Base-by-base conservation (phyloP, 345 rosid species). In the Erysimum cheiranthoides region DNA sequence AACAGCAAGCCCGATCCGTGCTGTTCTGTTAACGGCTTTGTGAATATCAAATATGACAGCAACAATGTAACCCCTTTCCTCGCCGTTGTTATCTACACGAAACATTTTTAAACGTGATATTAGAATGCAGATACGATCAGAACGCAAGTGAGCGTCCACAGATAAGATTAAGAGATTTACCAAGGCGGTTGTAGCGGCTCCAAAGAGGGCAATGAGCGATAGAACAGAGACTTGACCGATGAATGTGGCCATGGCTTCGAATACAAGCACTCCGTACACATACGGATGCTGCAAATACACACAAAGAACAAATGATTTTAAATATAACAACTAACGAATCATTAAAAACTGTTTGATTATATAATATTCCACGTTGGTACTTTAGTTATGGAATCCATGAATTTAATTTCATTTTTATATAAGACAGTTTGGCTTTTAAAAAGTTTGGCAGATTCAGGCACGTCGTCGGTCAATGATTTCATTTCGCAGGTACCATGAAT, bases 161-260 rank as follows among this genome's bases (percentile, higher is more conserved):
- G 5, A 31, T n/a, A 50, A 34, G 62, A 36, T 3, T 54, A 67
- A 67, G 60, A 36, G 30, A 16, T 31, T 30, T 87, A 95, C 99
- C 93, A 95, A 89, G 45, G 99, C 97, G 28, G 99, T 95, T 18
- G 93, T 88, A 25, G 99, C 97, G 13, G 99, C 99, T 49, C 99
- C 97, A 8, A 92, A 95, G 64, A 95, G 81, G 50, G 99, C 97
- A 61, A 90, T 90, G 73, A 95, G 97, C 5, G 97, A 95, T 49
- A 95, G 68, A 66, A 92, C 99, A 10, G 99, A 92, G 54, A 92
- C 90, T 83, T 95, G 97, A 32, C 99, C 97, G 5, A 95, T 80
- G 80, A 92, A 92, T 10, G 97, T 95, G 46, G 97, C 97, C 97
- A 92, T 83, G 38, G 99, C 97, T 86, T 92, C 99, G 18, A 95